Percentiles rank a stretch among this genome's conserved stretches.
Conservation (phyloP, 2,329 filamentous ascomycete species). For the Fusarium sp. region DNA sequence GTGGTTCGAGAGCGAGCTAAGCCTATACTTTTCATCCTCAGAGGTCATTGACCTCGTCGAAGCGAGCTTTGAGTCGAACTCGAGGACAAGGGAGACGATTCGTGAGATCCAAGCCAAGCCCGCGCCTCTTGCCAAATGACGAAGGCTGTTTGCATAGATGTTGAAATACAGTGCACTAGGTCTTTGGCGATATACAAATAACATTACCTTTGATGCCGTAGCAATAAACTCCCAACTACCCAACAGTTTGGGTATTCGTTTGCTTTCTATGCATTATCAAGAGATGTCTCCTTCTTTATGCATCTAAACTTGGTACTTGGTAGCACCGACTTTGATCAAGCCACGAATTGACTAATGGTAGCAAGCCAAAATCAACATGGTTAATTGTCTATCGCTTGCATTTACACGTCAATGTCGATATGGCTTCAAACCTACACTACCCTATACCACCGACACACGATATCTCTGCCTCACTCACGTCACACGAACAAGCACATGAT, state of each 20-base stretch:
- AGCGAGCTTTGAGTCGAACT: constrained; percentile 71
- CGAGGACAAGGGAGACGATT: constrained; percentile 65
- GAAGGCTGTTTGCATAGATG: neutral
- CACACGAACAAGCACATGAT: constrained; percentile 1
- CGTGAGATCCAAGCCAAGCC: constrained; percentile 65
- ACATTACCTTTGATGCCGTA: neutral
- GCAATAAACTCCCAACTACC: neutral
- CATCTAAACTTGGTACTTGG: no score
- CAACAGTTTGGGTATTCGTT: neutral
- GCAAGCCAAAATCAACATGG: no score
- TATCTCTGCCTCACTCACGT: constrained; percentile 7
- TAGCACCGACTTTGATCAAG: no score
- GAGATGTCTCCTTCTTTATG: no score
- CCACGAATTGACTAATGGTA: no score
- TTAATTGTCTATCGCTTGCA: no score
- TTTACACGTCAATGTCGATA: no score
- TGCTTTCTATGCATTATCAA: no score
- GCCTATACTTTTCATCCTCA: constrained; percentile 67
- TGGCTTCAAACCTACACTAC: neutral
- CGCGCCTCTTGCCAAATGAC: constrained; percentile 47
- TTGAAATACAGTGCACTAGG: neutral
- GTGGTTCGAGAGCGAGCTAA: constrained; percentile 73
- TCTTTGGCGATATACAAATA: neutral
- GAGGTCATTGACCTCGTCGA: constrained; percentile 71
- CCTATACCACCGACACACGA: neutral